Conservation (phyloP, 2,329 filamentous ascomycete genomes). For the Teratosphaeria pseudoeucalypti region DNA sequence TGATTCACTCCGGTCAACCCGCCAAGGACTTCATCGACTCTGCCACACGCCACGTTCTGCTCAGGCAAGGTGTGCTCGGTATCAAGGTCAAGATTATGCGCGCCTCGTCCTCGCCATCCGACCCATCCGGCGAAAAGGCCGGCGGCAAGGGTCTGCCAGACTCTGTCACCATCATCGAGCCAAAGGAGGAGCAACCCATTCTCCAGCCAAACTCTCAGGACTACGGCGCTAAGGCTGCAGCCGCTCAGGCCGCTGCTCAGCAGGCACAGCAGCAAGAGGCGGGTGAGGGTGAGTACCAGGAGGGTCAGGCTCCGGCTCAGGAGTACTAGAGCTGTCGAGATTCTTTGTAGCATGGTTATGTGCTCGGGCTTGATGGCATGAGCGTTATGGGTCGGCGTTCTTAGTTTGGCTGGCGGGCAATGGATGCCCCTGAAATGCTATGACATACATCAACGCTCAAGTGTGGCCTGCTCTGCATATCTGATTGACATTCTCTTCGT, state of each 20-base stretch:
- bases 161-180: conserved; percentile 98
- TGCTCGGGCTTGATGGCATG: neutral
- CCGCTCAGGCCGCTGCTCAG: conserved; percentile 52
- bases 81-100: conserved; percentile 99
- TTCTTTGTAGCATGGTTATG: neutral
- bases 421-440: neutral
- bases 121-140: conserved; percentile 98
- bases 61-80: conserved; percentile 98
- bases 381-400: neutral
- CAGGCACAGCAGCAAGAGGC: conserved; percentile 37
- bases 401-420: neutral
- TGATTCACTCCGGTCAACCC: conserved; percentile 99
- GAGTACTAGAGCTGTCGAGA: conserved; percentile 5
- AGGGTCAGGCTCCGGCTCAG: conserved; percentile 2
- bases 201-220: conserved; percentile 95
- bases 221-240: conserved; percentile 86
- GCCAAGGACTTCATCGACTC: conserved; percentile 99
- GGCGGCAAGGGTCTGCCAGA: conserved; percentile 96
- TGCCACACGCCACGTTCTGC: conserved; percentile 97
- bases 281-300: conserved; percentile 14
- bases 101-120: conserved; percentile 53
- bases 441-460: neutral
- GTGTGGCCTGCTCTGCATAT: neutral
- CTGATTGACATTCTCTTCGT: neutral
- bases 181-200: conserved; percentile 96